A percentile compares a stretch with the other conserved stretches of the same genome.
These are phyloP conservation scores for Basipetospora chlamydospora DNA, from an alignment of 2,329 filamentous ascomycete genomes.

Conservation along the genomic window DNA sequence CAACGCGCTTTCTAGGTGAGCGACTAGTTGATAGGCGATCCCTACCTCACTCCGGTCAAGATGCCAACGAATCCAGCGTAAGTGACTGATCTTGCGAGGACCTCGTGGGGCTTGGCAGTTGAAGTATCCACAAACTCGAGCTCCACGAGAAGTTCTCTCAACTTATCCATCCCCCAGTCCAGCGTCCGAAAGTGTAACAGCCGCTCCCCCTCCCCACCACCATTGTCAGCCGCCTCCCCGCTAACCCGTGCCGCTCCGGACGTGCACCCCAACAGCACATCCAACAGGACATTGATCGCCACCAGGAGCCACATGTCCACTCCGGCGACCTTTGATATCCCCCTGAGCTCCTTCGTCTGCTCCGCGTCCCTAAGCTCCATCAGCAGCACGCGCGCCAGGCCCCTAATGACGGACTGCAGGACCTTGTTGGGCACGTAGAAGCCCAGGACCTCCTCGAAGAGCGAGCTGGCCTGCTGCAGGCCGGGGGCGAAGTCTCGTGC, in stretches of 20 bases:
- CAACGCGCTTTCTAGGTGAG: neutral
- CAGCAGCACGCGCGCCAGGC: conserved; percentile 28
- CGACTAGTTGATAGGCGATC: neutral
- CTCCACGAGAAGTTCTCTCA: conserved; percentile 33
- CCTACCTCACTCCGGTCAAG: conserved; percentile 28
- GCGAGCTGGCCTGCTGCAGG: conserved; percentile 31
- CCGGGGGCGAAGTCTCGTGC: conserved; percentile 18
- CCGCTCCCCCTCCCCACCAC: conserved; percentile 11
- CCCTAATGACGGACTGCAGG: conserved; percentile 20
- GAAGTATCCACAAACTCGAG: conserved; percentile 28
- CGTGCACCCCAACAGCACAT: conserved; percentile 51
- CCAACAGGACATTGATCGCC: conserved; percentile 47
- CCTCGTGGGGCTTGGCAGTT: conserved; percentile 7
- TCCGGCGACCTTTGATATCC: conserved; percentile 34
- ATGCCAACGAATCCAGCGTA: conserved; percentile 36
- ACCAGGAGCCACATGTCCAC: conserved; percentile 46
- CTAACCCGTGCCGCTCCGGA: conserved; percentile 23
- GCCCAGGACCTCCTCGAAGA: neutral
- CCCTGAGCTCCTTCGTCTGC: conserved; percentile 44
- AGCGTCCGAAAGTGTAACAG: conserved; percentile 41
- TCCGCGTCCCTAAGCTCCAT: conserved; percentile 35
- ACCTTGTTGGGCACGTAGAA: neutral
- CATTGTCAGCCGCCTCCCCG: neutral
- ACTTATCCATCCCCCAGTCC: conserved; percentile 38
- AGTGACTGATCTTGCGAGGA: conserved; percentile 29